Percentiles rank a stretch among this genome's conserved stretches.
Conservation (phyloP, 2,329 filamentous ascomycete genomes). For the Ilyonectria destructans region DNA sequence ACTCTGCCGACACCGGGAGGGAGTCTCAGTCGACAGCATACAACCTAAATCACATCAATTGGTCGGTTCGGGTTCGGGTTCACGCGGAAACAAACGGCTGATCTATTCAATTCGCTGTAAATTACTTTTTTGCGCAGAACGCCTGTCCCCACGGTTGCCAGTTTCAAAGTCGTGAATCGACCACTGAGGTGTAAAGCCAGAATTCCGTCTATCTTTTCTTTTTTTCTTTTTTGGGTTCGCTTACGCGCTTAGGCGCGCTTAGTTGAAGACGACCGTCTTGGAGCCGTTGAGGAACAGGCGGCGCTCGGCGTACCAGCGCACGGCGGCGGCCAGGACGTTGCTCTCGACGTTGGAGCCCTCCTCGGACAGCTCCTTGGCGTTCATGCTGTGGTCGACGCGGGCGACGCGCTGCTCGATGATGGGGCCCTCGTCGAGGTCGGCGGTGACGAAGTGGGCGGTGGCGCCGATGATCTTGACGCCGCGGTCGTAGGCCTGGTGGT, state of each 20-base stretch:
- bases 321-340: slow-evolving; percentile 84
- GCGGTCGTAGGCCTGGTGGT: slow-evolving; percentile 89
- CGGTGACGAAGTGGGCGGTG: slow-evolving; percentile 89
- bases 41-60: background rate
- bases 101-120: slow-evolving; percentile 9
- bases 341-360: slow-evolving; percentile 90
- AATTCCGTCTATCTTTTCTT: background rate
- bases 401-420: slow-evolving; percentile 90
- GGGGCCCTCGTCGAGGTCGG: slow-evolving; percentile 87
- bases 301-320: slow-evolving; percentile 88
- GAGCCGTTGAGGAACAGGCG: slow-evolving; percentile 83
- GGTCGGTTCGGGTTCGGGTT: background rate
- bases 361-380: slow-evolving; percentile 82
- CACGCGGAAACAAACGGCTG: background rate
- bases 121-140: slow-evolving; percentile 9
- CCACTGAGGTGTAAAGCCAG: background rate
- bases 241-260: slow-evolving; percentile 6
- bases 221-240: background rate
- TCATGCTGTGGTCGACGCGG: slow-evolving; percentile 83
- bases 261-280: slow-evolving; percentile 85
- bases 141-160: background rate
- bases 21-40: background rate
- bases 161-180: background rate
- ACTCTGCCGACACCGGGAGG: background rate
- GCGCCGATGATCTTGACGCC: slow-evolving; percentile 93